Conservation (phyloP, 176 grass and related monocot species). For the Poa annua region DNA sequence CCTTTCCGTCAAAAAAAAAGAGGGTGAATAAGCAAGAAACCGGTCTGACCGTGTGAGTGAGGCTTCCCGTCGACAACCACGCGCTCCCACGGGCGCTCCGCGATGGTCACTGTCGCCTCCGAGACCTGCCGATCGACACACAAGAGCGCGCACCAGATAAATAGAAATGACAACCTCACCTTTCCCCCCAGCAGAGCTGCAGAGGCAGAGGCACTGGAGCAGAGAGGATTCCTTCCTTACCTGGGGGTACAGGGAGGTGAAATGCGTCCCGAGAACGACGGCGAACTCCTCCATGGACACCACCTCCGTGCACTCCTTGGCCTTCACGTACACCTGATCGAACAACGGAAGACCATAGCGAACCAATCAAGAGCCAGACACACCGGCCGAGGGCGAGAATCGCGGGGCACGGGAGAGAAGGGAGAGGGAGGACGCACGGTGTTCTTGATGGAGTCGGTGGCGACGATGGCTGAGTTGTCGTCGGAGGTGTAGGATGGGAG, state of each 20-base stretch:
- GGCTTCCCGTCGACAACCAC: slow-evolving; percentile 64
- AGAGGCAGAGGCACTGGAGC: not conserved
- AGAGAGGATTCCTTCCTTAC: slow-evolving; percentile 27
- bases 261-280: slow-evolving; percentile 76
- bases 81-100: slow-evolving; percentile 94
- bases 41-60: slow-evolving; percentile 77
- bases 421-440: slow-evolving; percentile 41
- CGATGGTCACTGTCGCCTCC: slow-evolving; percentile 65
- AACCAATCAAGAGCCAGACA: not conserved
- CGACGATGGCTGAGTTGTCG: slow-evolving; percentile 90
- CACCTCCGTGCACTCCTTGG: slow-evolving; percentile 80
- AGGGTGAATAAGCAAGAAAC: not conserved
- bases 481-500: slow-evolving; percentile 81
- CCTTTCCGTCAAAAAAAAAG: too few species aligned
- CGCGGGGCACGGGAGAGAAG: not conserved
- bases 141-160: not conserved
- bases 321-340: slow-evolving; percentile 85
- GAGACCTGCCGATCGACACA: slow-evolving; percentile 52
- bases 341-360: not conserved
- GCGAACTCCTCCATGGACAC: slow-evolving; percentile 85
- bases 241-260: slow-evolving; percentile 71
- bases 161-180: not conserved
- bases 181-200: not conserved
- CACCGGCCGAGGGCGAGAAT: not conserved
- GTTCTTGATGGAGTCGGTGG: slow-evolving; percentile 98